Percentiles rank a stretch among this genome's conserved stretches.
Evolutionary conservation across 2,329 filamentous ascomycete genomes (phyloP).

Genomic region (Hymenoscyphus linearis): DNA sequence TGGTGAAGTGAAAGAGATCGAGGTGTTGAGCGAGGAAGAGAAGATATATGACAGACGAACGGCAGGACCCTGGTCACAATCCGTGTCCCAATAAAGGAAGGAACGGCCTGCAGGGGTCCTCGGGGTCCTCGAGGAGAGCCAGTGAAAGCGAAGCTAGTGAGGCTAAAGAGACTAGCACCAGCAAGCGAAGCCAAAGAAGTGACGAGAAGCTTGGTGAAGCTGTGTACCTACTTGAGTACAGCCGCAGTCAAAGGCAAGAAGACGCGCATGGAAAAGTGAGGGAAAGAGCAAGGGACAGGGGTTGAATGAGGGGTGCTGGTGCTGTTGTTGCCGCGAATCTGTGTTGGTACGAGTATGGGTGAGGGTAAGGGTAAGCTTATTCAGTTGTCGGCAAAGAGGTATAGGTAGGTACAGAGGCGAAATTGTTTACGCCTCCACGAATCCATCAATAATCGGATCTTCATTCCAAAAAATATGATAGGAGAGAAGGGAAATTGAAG

Average conservation of each 20-base stretch:
- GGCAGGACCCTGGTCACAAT: background rate
- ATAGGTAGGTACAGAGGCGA: background rate
- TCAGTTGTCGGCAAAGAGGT: background rate
- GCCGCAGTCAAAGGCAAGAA: background rate
- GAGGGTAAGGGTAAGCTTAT: background rate
- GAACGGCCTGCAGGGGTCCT: background rate
- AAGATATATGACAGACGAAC: constrained; percentile 1
- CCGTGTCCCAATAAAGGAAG: constrained; percentile 3
- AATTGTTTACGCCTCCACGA: background rate
- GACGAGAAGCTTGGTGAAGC: no score
- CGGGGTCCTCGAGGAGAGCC: background rate
- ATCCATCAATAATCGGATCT: background rate
- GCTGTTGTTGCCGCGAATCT: background rate
- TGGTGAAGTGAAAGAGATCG: background rate
- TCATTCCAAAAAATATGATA: background rate
- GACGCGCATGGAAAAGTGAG: background rate
- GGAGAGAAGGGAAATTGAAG: background rate
- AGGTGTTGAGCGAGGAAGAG: background rate
- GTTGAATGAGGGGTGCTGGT: background rate
- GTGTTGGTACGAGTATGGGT: background rate
- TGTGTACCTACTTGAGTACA: no score
- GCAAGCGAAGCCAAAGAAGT: background rate
- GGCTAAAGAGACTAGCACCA: background rate
- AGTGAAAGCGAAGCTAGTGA: background rate
- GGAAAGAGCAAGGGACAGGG: background rate